Percentiles rank a stretch among this genome's conserved stretches.
Evolutionary conservation across 148 eudicot species (phyloP).

Genomic region (Cornus suecica): DNA sequence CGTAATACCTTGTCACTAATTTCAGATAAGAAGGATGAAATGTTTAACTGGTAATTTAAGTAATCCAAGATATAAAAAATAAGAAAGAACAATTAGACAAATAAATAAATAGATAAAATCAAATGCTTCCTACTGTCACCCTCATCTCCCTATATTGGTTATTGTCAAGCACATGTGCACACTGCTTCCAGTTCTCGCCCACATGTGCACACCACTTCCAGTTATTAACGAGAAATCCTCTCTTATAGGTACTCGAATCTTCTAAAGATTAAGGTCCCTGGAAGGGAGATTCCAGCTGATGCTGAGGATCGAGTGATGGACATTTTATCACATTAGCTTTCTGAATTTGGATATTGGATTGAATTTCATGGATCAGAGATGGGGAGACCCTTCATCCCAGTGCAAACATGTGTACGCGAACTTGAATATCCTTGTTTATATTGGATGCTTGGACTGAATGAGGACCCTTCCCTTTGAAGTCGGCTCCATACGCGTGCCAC

Average conservation of each 20-base stretch:
- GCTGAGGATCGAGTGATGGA: constrained; percentile 65
- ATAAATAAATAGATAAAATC: no score
- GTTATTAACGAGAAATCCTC: neutral
- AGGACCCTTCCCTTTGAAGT: constrained; percentile 4
- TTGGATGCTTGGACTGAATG: neutral
- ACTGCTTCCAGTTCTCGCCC: no score
- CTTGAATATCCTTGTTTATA: neutral
- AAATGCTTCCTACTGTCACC: neutral
- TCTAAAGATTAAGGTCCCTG: constrained; percentile 76
- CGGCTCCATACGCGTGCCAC: neutral
- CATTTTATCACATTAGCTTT: constrained; percentile 42
- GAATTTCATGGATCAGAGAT: neutral
- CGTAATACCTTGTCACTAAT: neutral
- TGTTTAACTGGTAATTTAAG: neutral
- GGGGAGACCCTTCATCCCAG: neutral
- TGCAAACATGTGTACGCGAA: constrained; percentile 4
- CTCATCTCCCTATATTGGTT: neutral
- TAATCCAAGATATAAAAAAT: neutral
- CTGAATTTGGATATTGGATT: neutral
- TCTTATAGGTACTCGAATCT: constrained; percentile 68
- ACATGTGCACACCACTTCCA: neutral
- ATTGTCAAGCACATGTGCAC: neutral
- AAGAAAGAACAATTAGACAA: no score
- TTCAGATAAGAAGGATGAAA: neutral
- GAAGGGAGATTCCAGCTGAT: constrained; percentile 87